These are phyloP conservation scores for Biscutella laevigata DNA, from an alignment of 441 rosid species.

Conservation along the genomic window DNA sequence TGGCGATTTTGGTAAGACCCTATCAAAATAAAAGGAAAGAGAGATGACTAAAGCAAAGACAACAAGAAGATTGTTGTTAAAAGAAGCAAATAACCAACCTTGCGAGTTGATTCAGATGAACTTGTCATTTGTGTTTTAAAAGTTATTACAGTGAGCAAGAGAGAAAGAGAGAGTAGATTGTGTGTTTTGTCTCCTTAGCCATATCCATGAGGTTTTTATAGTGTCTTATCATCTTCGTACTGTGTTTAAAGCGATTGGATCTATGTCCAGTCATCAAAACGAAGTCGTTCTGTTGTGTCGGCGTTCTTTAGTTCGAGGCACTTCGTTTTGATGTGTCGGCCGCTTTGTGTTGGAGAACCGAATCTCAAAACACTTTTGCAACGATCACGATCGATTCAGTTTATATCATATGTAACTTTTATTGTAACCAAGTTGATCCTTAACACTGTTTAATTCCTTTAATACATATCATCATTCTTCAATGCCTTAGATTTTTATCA, in stretches of 20 bases:
- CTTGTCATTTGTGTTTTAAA: slow-evolving; percentile 48
- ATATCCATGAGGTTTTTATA: slow-evolving; percentile 24
- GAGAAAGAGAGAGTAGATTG: background rate
- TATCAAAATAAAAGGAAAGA: slow-evolving; percentile 11
- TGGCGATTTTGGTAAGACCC: slow-evolving; percentile 93
- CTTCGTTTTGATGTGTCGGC: no score
- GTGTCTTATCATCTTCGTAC: slow-evolving; percentile 19
- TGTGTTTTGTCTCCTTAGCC: slow-evolving; percentile 22
- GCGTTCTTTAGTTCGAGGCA: background rate
- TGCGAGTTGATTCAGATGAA: slow-evolving; percentile 75
- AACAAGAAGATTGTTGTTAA: background rate
- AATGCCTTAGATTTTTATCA: background rate
- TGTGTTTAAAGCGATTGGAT: slow-evolving; percentile 1
- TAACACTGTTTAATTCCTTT: background rate
- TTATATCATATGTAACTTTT: no score
- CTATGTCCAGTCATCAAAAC: slow-evolving; percentile 21
- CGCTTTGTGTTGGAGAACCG: slow-evolving; percentile 27
- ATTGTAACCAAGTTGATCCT: background rate
- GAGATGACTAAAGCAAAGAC: slow-evolving; percentile 1
- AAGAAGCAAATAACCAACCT: slow-evolving; percentile 36
- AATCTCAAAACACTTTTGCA: slow-evolving; percentile 19
- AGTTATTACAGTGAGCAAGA: slow-evolving; percentile 17
- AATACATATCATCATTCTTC: background rate
- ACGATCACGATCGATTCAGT: slow-evolving; percentile 13
- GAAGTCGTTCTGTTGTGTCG: slow-evolving; percentile 15